Evolutionary conservation across 2,329 filamentous ascomycete species (phyloP).

Genomic region (Neospermospora avenae): DNA sequence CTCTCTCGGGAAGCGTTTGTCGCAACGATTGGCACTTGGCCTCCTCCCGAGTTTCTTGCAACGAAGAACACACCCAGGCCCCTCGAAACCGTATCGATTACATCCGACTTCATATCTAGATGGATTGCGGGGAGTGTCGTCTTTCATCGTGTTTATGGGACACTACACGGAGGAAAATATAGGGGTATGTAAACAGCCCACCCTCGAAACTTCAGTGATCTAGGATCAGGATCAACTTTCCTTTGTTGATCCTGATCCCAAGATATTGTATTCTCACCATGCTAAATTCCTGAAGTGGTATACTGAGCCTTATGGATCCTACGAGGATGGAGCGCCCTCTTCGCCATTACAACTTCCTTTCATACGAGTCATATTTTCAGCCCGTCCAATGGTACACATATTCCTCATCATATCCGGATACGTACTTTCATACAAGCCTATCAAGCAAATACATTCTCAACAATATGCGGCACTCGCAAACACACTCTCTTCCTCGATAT

Average conservation of each 20-base stretch:
- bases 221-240: too few species aligned
- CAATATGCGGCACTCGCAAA: conserved; percentile 38
- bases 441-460: conserved; percentile 41
- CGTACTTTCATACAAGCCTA: conserved; percentile 44
- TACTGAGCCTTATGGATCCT: conserved; percentile 33
- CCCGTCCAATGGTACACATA: conserved; percentile 48
- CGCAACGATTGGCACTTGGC: conserved; percentile 28
- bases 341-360: conserved; percentile 46
- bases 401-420: conserved; percentile 52
- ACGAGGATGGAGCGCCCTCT: conserved; percentile 34
- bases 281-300: too few species aligned
- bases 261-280: too few species aligned
- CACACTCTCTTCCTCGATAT: conserved; percentile 45
- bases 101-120: conserved; percentile 45
- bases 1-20: conserved; percentile 22
- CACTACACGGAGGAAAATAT: conserved; percentile 43
- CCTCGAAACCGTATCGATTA: conserved; percentile 25
- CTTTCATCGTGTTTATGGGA: conserved; percentile 46
- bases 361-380: conserved; percentile 43
- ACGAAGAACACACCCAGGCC: conserved; percentile 30
- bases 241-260: too few species aligned
- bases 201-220: too few species aligned
- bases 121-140: conserved; percentile 48
- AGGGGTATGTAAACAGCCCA: too few species aligned
- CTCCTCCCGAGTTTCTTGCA: conserved; percentile 36